These are phyloP conservation scores for Colletotrichum sp. DNA, from an alignment of 2,329 filamentous ascomycete genomes.

Conservation along the genomic window DNA sequence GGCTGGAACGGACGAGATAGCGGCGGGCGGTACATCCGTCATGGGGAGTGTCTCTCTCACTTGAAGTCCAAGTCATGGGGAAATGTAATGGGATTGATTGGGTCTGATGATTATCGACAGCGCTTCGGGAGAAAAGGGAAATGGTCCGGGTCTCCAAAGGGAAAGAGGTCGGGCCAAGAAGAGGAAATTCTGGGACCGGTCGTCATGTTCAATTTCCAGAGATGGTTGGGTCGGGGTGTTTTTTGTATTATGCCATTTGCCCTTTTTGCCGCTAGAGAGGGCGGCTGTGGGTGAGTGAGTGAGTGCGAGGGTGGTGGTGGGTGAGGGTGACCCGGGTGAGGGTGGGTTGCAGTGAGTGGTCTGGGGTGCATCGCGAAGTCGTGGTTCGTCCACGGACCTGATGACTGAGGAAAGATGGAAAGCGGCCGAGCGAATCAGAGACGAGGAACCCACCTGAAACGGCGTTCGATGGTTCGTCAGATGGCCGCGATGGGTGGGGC, in stretches of 20 bases:
- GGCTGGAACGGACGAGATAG: neutral
- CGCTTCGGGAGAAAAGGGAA: neutral
- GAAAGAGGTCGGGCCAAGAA: neutral
- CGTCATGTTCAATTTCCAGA: constrained; percentile 11
- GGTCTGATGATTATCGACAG: neutral
- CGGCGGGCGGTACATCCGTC: neutral
- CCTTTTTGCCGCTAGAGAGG: neutral
- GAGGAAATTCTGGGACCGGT: neutral
- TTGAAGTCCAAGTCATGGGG: neutral
- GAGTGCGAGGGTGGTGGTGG: neutral
- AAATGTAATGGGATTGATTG: neutral
- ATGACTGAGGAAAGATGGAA: neutral
- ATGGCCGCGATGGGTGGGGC: neutral
- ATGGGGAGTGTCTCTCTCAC: neutral
- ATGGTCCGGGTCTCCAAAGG: neutral
- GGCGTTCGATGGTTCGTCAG: constrained; percentile 15
- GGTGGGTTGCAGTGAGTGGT: neutral
- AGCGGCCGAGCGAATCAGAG: constrained; percentile 8
- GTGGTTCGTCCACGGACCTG: neutral
- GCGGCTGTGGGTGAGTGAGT: neutral
- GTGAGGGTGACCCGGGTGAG: neutral
- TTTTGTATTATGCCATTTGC: neutral
- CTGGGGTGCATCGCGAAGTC: neutral
- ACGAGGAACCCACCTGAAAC: constrained; percentile 4
- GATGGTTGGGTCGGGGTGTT: neutral